A percentile compares a stretch with the other conserved stretches of the same genome.
These are phyloP conservation scores for Trametes hirsuta DNA, from an alignment of 1,284 basidiomycete genomes.

Conservation along the genomic window DNA sequence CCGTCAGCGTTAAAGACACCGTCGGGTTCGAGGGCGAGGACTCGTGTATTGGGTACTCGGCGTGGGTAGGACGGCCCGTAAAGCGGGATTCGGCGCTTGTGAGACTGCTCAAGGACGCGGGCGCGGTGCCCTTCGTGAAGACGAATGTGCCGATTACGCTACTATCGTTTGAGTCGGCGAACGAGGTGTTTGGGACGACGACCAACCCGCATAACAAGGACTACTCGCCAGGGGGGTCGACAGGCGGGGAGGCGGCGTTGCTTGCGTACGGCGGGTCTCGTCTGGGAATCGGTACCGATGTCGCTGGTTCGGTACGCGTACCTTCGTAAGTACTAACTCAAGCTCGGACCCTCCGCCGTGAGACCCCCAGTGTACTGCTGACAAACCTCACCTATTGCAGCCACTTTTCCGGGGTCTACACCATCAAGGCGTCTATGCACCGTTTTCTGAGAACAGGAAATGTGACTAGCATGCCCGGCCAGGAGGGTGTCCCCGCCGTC, in stretches of 20 bases:
- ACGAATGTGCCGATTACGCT: slow-evolving; percentile 77
- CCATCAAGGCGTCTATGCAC: slow-evolving; percentile 40
- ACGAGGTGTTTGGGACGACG: slow-evolving; percentile 72
- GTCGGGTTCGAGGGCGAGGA: slow-evolving; percentile 71
- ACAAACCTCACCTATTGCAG: slow-evolving; percentile 13
- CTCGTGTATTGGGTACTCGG: slow-evolving; percentile 76
- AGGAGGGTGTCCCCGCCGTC: slow-evolving; percentile 43
- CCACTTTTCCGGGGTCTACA: slow-evolving; percentile 36
- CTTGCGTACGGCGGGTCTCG: slow-evolving; percentile 71
- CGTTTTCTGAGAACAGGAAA: slow-evolving; percentile 56
- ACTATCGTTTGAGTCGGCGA: slow-evolving; percentile 73
- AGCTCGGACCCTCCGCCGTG: neutral
- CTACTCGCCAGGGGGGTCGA: slow-evolving; percentile 70
- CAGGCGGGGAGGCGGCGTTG: slow-evolving; percentile 73
- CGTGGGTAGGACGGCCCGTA: slow-evolving; percentile 56
- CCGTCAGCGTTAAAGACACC: slow-evolving; percentile 71
- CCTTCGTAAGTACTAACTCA: slow-evolving; percentile 67
- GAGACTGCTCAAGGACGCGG: slow-evolving; percentile 63
- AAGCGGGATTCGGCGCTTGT: slow-evolving; percentile 60
- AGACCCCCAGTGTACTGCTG: neutral
- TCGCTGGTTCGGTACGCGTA: slow-evolving; percentile 72
- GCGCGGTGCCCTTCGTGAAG: slow-evolving; percentile 79
- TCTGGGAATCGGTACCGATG: slow-evolving; percentile 76
- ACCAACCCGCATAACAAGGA: slow-evolving; percentile 63
- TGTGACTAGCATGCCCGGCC: slow-evolving; percentile 56